These are phyloP conservation scores for Gymnopus androsaceus DNA, from an alignment of 1,284 basidiomycete genomes.

Conservation along the genomic window DNA sequence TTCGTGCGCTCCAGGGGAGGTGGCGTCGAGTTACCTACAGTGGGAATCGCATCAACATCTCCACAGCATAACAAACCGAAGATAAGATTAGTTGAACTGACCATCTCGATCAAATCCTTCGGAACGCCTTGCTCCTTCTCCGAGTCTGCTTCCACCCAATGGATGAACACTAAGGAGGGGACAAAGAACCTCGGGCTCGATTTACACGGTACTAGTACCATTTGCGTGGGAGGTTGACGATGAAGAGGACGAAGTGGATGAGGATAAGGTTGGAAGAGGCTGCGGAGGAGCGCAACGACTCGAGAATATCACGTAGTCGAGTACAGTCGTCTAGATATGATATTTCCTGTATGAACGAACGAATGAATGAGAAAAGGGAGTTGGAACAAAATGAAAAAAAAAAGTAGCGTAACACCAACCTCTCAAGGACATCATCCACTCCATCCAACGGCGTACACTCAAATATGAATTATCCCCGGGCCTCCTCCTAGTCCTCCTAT, in stretches of 20 bases:
- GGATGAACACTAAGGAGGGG: conserved; percentile 49
- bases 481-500: conserved; percentile 31
- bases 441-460: conserved; percentile 67
- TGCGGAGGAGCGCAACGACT: no score
- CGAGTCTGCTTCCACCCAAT: neutral
- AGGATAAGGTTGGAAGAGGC: no score
- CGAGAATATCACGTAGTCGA: conserved; percentile 64
- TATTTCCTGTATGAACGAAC: conserved; percentile 66
- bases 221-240: no score
- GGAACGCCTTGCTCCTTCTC: conserved; percentile 11
- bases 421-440: conserved; percentile 64
- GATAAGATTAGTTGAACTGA: conserved; percentile 26
- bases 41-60: neutral
- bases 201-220: neutral
- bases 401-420: conserved; percentile 37
- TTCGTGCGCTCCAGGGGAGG: neutral
- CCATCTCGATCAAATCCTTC: conserved; percentile 54
- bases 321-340: conserved; percentile 70
- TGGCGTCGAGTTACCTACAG: neutral
- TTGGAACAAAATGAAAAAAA: neutral
- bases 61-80: neutral
- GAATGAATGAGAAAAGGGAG: conserved; percentile 1
- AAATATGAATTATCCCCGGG: conserved; percentile 65
- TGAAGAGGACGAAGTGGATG: no score
- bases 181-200: conserved; percentile 35